Base-by-base conservation (phyloP, 2,329 filamentous ascomycete genomes). In the Ceratocystis albifundus region DNA sequence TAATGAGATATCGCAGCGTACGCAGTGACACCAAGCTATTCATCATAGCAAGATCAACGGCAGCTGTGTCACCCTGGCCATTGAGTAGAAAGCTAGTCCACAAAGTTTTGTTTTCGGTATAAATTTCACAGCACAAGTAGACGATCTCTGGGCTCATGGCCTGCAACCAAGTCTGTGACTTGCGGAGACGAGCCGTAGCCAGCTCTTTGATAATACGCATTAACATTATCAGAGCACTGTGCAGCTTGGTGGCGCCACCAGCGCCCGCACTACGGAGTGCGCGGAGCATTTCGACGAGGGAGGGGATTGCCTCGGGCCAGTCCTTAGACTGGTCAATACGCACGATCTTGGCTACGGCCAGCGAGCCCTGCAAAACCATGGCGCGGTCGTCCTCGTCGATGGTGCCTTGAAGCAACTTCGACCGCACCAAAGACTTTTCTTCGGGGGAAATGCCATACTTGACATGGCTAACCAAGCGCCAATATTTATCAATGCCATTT, bases 401-500 rank as follows among this genome's bases (percentile, higher is more conserved):
- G 1, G 89, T 90, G 67, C 88, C 87, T 69, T 89, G 82, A 7
- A 96, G 81, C 25, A 96, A 79, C 28, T 87, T 83, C 3, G 83
- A 83, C 62, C 93, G 86, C 65, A 99, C 94, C 46, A 82, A 74
- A 8, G 82, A 78, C 75, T 94, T 96, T 73, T 96, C 89, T 22
- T 88, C 83, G 32, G 84, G 82, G 73, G 87, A 85, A 66, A 88
- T 83, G 62, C 89, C 85, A 44, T 88, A 89, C 73, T 78, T 80
- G 32, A 74, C 63, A 67, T 76, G 70, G 44, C 77, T 73, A 81
- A 90, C 73, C n/a, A 77, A 70, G 15, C 94, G 84, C 94, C 94
- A 99, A 75, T 91, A 90, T 74, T 88, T 91, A 74, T 97, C 93
- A 75, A 97, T 92, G 66, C 92, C 94, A 75, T 97, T 96, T 75